Evolutionary conservation across 371 early-diverging fungal species (phyloP).

Genomic region (Mortierella sp.): DNA sequence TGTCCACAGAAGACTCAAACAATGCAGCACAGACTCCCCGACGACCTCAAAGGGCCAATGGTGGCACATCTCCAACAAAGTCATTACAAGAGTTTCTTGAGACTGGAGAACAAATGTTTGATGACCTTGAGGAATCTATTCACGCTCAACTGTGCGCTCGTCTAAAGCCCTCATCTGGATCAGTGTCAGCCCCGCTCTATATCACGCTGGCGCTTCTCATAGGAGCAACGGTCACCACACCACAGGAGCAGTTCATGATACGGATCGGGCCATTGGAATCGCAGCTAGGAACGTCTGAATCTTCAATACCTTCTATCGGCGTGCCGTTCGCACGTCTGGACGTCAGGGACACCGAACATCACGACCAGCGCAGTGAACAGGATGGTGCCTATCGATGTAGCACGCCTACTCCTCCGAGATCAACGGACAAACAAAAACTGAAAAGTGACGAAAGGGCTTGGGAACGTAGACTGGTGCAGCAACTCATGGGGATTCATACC

Average conservation of each 20-base stretch:
- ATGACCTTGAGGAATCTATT: slow-evolving; percentile 30
- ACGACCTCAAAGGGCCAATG: not conserved
- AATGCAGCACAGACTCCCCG: too few species aligned
- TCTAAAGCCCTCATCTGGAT: not conserved
- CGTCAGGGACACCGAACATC: too few species aligned
- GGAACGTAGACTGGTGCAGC: slow-evolving; percentile 32
- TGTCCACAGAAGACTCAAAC: too few species aligned
- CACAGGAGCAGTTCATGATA: slow-evolving; percentile 49
- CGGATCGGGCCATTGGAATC: slow-evolving; percentile 42
- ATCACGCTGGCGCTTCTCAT: slow-evolving; percentile 31
- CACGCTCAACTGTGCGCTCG: slow-evolving; percentile 11
- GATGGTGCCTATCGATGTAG: too few species aligned
- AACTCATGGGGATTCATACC: slow-evolving; percentile 28
- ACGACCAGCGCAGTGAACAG: too few species aligned
- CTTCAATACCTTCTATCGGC: not conserved
- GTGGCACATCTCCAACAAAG: slow-evolving; percentile 6
- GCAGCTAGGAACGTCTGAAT: not conserved
- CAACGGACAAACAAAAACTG: not conserved
- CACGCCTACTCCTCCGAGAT: too few species aligned
- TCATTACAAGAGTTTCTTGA: slow-evolving; percentile 31
- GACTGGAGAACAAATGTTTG: slow-evolving; percentile 34
- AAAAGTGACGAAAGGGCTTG: slow-evolving; percentile 19
- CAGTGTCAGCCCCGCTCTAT: not conserved
- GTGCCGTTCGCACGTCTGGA: not conserved
- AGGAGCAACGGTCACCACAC: slow-evolving; percentile 28